Base-by-base conservation (phyloP, 164 flowering plant genomes). In the Umbellularia californica region DNA sequence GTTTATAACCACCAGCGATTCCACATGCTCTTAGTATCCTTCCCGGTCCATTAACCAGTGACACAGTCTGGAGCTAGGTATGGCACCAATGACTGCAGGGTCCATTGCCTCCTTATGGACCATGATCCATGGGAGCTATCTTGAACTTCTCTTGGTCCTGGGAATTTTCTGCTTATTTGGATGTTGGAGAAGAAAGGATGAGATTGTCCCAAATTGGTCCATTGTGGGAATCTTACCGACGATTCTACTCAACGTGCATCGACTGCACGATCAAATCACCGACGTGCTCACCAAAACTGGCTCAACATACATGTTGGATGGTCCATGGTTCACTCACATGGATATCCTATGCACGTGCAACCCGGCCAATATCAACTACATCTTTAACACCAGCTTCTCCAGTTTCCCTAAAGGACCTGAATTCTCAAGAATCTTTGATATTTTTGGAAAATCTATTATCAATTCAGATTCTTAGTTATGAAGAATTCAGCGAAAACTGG, bases 381-480 rank as follows among this genome's bases (percentile, higher is more conserved):
- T 84, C 13, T 70, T 75, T 71, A 78, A 77, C 63, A 76, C 77
- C 35, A 82, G 73, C 76, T 85, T 79, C 73, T 24, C 69, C 17
- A 85, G 84, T 67, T 84, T 74, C 51, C 83, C 77, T 1, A 86
- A 85, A 60, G 91, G 89, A 5, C 63, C 70, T 0, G 79, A 79
- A 0, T 86, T 85, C 70, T 68, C 13, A 50, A 69, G 75, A 7
- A 77, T 85, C 6, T 85, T 88, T 63, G 87, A 84, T 14, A 50
- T 78, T 7, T 72, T 85, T 24, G 91, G 89, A 47, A 86, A 84
- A 30, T 88, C 86, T 28, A 83, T 88, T 5, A 77, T 87, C 71
- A 77, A 77, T 7, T 30, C 81, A 2, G 91, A 88, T 41, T 63
- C 14, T 17, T 73, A 70, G 1, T 12, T 52, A 5, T 76, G 82